phyloP scores from a whole-genome alignment of 768 basidiomycete genomes.

The Termitomyces sp. region DNA sequence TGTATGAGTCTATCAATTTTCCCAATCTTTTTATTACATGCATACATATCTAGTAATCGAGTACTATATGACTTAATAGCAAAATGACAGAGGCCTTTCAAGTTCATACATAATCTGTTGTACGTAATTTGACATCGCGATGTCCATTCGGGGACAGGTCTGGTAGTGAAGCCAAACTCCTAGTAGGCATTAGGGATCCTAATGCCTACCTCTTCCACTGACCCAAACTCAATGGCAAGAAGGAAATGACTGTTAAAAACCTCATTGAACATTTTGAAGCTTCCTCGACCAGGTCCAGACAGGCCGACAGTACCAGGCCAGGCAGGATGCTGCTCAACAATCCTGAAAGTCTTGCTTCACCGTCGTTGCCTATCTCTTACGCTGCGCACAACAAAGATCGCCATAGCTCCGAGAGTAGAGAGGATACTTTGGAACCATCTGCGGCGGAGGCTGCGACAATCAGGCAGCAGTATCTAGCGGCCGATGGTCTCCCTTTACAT shows the following conservation, averaged over 20 bases:
- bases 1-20: too few relatives aligned
- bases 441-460: not conserved
- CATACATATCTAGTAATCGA: too few relatives aligned
- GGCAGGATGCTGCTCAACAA: too few relatives aligned
- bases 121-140: too few relatives aligned
- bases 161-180: too few relatives aligned
- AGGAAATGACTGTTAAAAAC: slow-evolving; percentile 31
- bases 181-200: too few relatives aligned
- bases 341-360: not conserved
- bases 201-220: too few relatives aligned
- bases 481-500: not conserved
- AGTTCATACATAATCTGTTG: too few relatives aligned
- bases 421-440: not conserved
- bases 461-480: not conserved
- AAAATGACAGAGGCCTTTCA: too few relatives aligned
- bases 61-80: too few relatives aligned
- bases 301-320: not conserved
- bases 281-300: not conserved
- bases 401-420: not conserved
- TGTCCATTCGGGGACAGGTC: too few relatives aligned
- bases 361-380: slow-evolving; percentile 8
- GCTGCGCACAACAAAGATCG: slow-evolving; percentile 17
- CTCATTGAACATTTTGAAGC: slow-evolving; percentile 30
- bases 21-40: too few relatives aligned
- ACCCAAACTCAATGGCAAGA: slow-evolving; percentile 3